Evolutionary conservation across 768 basidiomycete genomes (phyloP).

Genomic region (Clavulina sp.): DNA sequence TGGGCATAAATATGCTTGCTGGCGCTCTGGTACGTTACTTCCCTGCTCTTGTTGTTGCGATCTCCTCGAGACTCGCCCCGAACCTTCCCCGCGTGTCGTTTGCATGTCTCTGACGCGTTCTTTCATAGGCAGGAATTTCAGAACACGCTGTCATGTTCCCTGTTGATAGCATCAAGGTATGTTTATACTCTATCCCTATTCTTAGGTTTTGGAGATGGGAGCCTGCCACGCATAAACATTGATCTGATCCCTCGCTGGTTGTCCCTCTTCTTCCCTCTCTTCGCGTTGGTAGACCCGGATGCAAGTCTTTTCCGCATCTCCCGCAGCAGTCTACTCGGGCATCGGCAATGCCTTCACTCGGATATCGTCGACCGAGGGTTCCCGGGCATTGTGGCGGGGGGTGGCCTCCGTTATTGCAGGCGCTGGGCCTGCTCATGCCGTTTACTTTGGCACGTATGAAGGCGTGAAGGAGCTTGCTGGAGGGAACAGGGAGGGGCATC

Average conservation of each 20-base stretch:
- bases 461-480: conserved; percentile 85
- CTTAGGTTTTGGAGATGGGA: no score
- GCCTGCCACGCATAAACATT: no score
- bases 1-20: conserved; percentile 89
- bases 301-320: conserved; percentile 87
- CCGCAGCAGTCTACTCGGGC: conserved; percentile 71
- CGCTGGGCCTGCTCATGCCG: conserved; percentile 94
- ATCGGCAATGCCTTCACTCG: conserved; percentile 81
- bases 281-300: conserved; percentile 72
- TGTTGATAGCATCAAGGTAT: conserved; percentile 91
- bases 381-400: conserved; percentile 84
- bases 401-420: conserved; percentile 91
- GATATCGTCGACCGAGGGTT: conserved; percentile 88
- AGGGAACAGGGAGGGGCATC: conserved; percentile 58
- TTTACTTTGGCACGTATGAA: conserved; percentile 94
- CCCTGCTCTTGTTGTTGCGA: neutral
- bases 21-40: conserved; percentile 70
- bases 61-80: no score
- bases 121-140: conserved; percentile 78
- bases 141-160: conserved; percentile 99
- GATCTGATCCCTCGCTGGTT: no score
- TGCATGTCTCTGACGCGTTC: conserved; percentile 5
- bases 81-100: neutral
- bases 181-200: no score
- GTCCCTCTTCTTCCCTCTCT: no score